Evolutionary conservation across 2,329 filamentous ascomycete species (phyloP), one percentile per base, ranked within the genome.

Genomic region (Fusarium coffeatum): DNA sequence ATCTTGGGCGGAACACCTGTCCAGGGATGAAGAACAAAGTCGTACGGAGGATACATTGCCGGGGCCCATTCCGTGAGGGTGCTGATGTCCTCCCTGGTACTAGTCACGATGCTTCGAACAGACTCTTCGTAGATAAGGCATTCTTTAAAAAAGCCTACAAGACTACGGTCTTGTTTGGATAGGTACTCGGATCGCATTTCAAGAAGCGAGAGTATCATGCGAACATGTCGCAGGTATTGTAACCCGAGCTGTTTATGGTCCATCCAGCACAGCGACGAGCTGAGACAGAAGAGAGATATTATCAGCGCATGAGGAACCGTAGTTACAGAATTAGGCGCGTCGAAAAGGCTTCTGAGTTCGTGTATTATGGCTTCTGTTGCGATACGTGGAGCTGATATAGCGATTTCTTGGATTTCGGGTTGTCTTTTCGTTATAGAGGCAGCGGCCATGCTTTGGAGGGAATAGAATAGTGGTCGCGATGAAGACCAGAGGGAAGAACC

Each of bases 251-350:
- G 69, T n/a, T 68, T 66, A 1, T 62, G 61, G 2, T 72, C 70
- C 51, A 62, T 65, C 69, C 69, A 72, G 30, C 70, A 72, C 1
- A 72, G 55, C 1, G 70, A 72, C 9, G 70, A 72, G 37, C 70
- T 72, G 9, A 72, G 54, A 5, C 69, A 71, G 11, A 72, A 72
- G 0, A 72, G 43, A 0, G 70, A 72, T 43, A 72, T 60, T 8
- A 72, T 68, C 1, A 72, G 41, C 0, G 64, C 70, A 15, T 70
- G 48, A 1, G 70, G 69, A 8, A 72, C 56, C 0, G 53, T 20
- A 1, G 60, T 71, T 0, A 71, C 70, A 4, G 53, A 40, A 8
- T 72, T 72, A 1, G 70, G 69, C 4, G 66, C 32, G 4, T 59
- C 53, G 3, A 72, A 72, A 0, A 72, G 55, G 2, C 22, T 51